Conservation (phyloP, 192 early-diverging fungal genomes). For the Rhizophagus clarus region DNA sequence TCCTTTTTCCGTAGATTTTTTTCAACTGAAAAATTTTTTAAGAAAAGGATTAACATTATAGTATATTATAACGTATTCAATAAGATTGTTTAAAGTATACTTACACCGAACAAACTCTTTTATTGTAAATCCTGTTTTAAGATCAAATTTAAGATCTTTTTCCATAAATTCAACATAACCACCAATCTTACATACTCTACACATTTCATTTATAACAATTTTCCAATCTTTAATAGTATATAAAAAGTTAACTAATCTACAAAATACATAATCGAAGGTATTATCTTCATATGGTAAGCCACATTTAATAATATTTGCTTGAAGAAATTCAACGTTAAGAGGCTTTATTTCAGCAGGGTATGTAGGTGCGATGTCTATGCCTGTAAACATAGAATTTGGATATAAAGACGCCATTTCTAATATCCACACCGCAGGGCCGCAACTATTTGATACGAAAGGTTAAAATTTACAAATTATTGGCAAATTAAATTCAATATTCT, state of each 20-base stretch:
- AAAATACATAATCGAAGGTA: constrained; percentile 39
- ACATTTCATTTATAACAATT: not conserved
- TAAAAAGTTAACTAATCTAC: constrained; percentile 33
- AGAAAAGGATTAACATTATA: not conserved
- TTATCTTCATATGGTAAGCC: constrained; percentile 36
- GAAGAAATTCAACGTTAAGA: constrained; percentile 35
- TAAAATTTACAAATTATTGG: no score
- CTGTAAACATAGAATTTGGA: constrained; percentile 31
- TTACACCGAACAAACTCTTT: not conserved
- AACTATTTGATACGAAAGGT: constrained; percentile 6
- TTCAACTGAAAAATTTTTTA: not conserved
- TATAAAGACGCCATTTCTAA: constrained; percentile 40
- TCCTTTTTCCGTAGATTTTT: not conserved
- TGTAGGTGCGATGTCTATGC: constrained; percentile 38
- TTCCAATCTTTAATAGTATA: constrained; percentile 27
- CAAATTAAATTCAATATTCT: no score
- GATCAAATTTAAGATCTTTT: not conserved
- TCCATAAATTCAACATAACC: constrained; percentile 15
- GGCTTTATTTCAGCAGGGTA: constrained; percentile 39
- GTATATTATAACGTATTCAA: not conserved
- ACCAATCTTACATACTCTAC: not conserved
- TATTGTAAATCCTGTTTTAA: not conserved
- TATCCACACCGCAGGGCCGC: constrained; percentile 41
- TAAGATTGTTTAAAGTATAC: not conserved
- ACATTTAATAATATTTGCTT: constrained; percentile 26